Evolutionary conservation across 129 eudicot genomes (phyloP), one percentile per base, ranked within the genome.

Genomic region (Helianthus tuberosus): DNA sequence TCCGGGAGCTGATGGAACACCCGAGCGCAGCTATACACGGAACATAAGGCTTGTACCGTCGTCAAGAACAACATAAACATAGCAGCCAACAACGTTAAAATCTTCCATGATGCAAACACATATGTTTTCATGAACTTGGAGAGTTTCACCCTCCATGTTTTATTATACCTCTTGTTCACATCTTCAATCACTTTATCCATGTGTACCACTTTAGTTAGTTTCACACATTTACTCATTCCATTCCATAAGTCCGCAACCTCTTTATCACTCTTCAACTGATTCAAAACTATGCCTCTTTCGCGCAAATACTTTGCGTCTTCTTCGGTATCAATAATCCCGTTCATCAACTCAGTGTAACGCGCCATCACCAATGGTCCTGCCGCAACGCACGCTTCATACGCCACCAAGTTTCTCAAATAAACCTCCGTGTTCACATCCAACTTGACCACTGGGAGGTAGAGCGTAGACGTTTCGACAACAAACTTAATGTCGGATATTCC

Each of bases 221-320:
- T 84, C 55, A 86, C 74, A 0, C 84, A 86, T 74, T 75, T 86
- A 23, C 80, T 84, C 96, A 89, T 89, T 65, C 92, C 96, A 50
- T 89, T 89, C 88, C 92, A 89, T 29, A 89, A 15, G 3, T 87
- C 79, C 1, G 88, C 92, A 63, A 87, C 92, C 60, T 89, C 92
- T 59, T 83, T 62, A 63, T 89, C 96, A 25, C 81, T 84, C 83
- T 86, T 89, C 86, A 86, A 60, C 51, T 70, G 84, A 47, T 77
- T 86, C 49, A 77, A 16, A 53, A 89, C 83, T 2, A 89, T 78
- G 69, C 86, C 88, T 39, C 51, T 82, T 54, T 80, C 82, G 7
- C 89, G 70, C 3, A 89, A 74, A 32, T 71, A 12, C 83, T 32
- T 75, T 0, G 77, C 92, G 27, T 89, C 96, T 59, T 74, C 88